Percentiles rank a stretch among this genome's conserved stretches.
These are phyloP conservation scores for Ophiognomonia clavigignenti-juglandacearum DNA, from an alignment of 2,329 filamentous ascomycete genomes.

Conservation along the genomic window DNA sequence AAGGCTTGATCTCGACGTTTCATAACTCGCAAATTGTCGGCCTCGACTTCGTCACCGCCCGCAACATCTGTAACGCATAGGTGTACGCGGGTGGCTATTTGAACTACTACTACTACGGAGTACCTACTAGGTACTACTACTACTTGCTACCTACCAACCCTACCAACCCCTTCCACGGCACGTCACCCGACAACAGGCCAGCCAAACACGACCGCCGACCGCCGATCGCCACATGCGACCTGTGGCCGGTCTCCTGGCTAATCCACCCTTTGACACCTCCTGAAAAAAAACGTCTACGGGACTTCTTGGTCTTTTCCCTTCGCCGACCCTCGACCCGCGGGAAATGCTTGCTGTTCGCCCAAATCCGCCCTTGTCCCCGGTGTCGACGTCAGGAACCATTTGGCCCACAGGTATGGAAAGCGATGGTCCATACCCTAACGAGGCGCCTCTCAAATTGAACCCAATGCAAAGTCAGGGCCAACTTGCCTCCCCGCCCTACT, in stretches of 20 bases:
- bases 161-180: too few species aligned
- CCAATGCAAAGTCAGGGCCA: slow-evolving; percentile 40
- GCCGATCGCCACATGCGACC: slow-evolving; percentile 6
- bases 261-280: slow-evolving; percentile 43
- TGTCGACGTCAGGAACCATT: slow-evolving; percentile 79
- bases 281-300: too few species aligned
- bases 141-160: too few species aligned
- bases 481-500: slow-evolving; percentile 65
- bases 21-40: neutral
- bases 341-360: slow-evolving; percentile 16
- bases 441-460: slow-evolving; percentile 9
- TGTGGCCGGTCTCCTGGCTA: neutral
- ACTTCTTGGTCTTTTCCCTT: too few species aligned
- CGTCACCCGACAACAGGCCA: too few species aligned
- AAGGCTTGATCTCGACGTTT: slow-evolving; percentile 12
- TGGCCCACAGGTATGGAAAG: slow-evolving; percentile 66
- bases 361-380: slow-evolving; percentile 74
- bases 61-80: slow-evolving; percentile 10
- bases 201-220: slow-evolving; percentile 6
- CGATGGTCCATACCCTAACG: slow-evolving; percentile 46
- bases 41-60: neutral
- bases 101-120: too few species aligned
- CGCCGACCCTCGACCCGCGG: slow-evolving; percentile 1
- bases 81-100: too few species aligned
- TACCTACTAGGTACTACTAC: too few species aligned